Evolutionary conservation across 306 rosid genomes (phyloP).

Genomic region (Dalbergia cultrata): DNA sequence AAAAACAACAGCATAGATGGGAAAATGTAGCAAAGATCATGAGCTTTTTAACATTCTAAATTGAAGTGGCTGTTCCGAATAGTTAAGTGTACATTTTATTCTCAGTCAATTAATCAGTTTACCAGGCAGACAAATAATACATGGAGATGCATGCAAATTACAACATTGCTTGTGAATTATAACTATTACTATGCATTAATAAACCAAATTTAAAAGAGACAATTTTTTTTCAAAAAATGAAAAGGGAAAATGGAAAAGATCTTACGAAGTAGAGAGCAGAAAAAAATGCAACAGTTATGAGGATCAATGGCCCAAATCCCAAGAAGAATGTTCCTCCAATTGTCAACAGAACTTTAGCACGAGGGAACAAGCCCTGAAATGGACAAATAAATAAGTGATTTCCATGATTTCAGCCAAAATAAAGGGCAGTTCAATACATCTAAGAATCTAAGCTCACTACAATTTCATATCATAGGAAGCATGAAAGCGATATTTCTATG

Average conservation of each 20-base stretch:
- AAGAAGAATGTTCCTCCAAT: conserved; percentile 97
- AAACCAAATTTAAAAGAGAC: not conserved
- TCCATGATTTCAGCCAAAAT: not conserved
- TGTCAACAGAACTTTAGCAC: conserved; percentile 85
- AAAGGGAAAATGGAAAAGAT: conserved; percentile 12
- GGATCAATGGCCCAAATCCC: conserved; percentile 91
- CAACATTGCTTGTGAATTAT: not conserved
- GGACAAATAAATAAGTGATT: conserved; percentile 37
- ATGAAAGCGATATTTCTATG: conserved; percentile 1
- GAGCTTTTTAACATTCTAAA: conserved; percentile 31
- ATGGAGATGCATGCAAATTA: conserved; percentile 6
- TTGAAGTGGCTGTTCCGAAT: conserved; percentile 24
- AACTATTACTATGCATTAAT: not conserved
- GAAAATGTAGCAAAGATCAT: not conserved
- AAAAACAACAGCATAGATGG: conserved; percentile 2
- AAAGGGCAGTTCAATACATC: conserved; percentile 21
- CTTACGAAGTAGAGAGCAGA: conserved; percentile 85
- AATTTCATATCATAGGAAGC: conserved; percentile 13
- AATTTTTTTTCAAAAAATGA: not conserved
- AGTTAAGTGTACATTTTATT: conserved; percentile 19
- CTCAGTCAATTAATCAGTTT: conserved; percentile 10
- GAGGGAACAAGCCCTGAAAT: conserved; percentile 91
- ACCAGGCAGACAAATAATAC: conserved; percentile 2
- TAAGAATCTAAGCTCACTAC: conserved; percentile 14
- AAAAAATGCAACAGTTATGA: conserved; percentile 69